These are phyloP conservation scores for Colletotrichum nymphaeae DNA, from an alignment of 2,329 filamentous ascomycete genomes.

Conservation along the genomic window DNA sequence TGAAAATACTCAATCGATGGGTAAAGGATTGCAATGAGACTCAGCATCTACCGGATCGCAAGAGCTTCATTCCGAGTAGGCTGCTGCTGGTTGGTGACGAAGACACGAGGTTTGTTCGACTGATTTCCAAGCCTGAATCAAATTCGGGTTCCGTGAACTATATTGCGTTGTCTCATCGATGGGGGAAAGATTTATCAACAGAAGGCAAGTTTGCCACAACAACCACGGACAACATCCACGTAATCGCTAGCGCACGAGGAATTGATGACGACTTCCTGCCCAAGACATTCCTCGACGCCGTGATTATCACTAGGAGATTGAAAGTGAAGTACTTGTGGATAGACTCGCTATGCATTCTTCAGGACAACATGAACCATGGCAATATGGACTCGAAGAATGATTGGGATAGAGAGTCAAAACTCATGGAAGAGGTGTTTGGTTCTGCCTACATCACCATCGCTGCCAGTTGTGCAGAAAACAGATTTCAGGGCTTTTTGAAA, in stretches of 20 bases:
- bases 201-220: not conserved
- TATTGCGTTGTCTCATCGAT: conserved; percentile 5
- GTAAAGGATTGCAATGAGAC: not conserved
- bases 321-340: conserved; percentile 35
- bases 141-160: not conserved
- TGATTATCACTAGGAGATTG: conserved; percentile 21
- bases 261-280: conserved; percentile 2
- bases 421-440: conserved; percentile 22
- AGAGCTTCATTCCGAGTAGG: not conserved
- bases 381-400: conserved; percentile 15
- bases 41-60: not conserved
- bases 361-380: conserved; percentile 33
- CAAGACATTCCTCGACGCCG: conserved; percentile 27
- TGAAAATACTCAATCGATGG: not conserved
- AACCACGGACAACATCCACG: not conserved
- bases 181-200: not conserved
- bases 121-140: not conserved
- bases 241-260: not conserved
- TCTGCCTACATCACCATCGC: not conserved
- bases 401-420: not conserved
- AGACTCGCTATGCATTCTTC: conserved; percentile 38
- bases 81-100: not conserved
- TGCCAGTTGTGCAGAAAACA: not conserved
- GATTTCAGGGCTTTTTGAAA: not conserved
- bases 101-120: not conserved